Percentiles rank a stretch among this genome's conserved stretches.
These are phyloP conservation scores for Pseudonitzschia pungens DNA, from an alignment of 108 stramenopile genomes.

Conservation along the genomic window DNA sequence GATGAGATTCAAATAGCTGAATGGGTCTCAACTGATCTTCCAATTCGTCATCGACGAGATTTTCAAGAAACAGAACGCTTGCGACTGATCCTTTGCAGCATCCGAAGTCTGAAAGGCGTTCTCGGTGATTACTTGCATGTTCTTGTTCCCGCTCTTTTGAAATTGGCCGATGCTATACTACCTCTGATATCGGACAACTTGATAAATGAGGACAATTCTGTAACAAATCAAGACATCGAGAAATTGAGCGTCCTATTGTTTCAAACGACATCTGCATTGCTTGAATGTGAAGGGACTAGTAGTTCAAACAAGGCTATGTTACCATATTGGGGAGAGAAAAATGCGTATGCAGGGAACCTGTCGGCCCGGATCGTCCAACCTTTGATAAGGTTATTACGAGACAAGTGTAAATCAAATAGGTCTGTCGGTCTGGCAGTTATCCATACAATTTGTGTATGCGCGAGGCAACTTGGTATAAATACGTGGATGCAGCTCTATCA, in stretches of 20 bases:
- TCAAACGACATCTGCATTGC: conserved; percentile 57
- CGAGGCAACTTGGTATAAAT: conserved; percentile 60
- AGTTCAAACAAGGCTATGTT: conserved; percentile 15
- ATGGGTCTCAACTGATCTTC: conserved; percentile 38
- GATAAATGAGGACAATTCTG: conserved; percentile 19
- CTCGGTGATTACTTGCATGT: conserved; percentile 81
- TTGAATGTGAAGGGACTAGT: conserved; percentile 47
- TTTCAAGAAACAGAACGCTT: conserved; percentile 53
- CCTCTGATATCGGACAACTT: conserved; percentile 22
- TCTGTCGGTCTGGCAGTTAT: conserved; percentile 68
- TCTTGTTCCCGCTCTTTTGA: conserved; percentile 82
- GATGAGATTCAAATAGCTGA: conserved; percentile 65
- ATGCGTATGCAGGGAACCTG: conserved; percentile 44
- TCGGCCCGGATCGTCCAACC: conserved; percentile 82
- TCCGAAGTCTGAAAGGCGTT: conserved; percentile 61
- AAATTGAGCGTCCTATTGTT: conserved; percentile 50
- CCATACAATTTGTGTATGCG: conserved; percentile 70
- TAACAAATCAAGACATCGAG: conserved; percentile 27
- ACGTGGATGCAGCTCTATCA: conserved; percentile 80
- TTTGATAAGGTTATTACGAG: conserved; percentile 62
- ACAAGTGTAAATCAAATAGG: conserved; percentile 42
- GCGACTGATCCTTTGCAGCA: conserved; percentile 60
- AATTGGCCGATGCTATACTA: conserved; percentile 70
- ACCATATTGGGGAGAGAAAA: conserved; percentile 42
- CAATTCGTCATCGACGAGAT: conserved; percentile 9